Evolutionary conservation across 345 rosid species (phyloP).

Genomic region (Citrus sp.): DNA sequence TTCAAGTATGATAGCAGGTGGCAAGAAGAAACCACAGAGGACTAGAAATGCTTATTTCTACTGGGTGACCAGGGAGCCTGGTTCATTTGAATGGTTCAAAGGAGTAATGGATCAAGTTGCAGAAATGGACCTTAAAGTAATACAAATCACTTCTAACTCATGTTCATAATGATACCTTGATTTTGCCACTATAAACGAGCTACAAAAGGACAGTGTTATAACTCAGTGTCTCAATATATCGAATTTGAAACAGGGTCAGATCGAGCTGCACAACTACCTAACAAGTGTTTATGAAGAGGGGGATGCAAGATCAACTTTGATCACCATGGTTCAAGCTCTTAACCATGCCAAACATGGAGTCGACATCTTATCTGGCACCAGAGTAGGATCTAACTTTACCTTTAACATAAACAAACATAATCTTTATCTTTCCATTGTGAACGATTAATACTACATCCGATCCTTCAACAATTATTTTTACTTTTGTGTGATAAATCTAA

Average conservation of each 20-base stretch:
- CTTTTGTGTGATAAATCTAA: not conserved
- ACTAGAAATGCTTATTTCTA: slow-evolving; percentile 81
- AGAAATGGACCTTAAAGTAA: slow-evolving; percentile 85
- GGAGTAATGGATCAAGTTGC: slow-evolving; percentile 96
- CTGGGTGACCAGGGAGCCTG: slow-evolving; percentile 97
- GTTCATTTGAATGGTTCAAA: slow-evolving; percentile 95
- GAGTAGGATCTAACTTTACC: slow-evolving; percentile 41
- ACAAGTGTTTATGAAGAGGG: slow-evolving; percentile 99
- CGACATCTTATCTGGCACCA: slow-evolving; percentile 91
- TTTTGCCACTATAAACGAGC: not conserved
- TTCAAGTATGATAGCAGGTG: slow-evolving; percentile 29
- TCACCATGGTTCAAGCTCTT: slow-evolving; percentile 96
- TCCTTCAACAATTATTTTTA: too few relatives aligned
- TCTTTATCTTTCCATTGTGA: not conserved
- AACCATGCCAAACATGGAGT: slow-evolving; percentile 96
- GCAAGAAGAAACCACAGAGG: slow-evolving; percentile 52
- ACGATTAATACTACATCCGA: not conserved
- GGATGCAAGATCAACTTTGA: slow-evolving; percentile 92
- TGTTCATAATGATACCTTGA: not conserved
- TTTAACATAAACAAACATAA: not conserved
- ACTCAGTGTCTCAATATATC: not conserved
- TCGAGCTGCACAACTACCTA: slow-evolving; percentile 92
- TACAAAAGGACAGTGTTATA: slow-evolving; percentile 1
- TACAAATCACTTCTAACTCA: not conserved
- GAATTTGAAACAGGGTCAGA: slow-evolving; percentile 65